These are phyloP conservation scores for Verticillium longisporum DNA, from an alignment of 2,329 filamentous ascomycete species.

Conservation along the genomic window DNA sequence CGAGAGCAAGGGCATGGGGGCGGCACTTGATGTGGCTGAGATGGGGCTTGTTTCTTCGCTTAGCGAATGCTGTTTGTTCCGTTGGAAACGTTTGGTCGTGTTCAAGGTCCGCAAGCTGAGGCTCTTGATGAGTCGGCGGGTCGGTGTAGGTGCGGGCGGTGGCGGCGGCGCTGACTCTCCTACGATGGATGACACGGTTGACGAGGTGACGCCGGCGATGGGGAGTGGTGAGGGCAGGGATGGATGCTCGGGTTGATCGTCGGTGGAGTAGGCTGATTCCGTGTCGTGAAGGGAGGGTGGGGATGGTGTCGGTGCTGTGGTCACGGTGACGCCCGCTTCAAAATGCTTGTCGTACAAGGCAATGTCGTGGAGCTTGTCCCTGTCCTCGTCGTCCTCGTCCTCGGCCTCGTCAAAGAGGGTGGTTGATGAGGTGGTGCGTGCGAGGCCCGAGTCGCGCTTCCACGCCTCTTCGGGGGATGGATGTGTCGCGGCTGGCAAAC, in stretches of 20 bases:
- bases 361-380: conserved; percentile 7
- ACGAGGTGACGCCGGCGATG: background rate
- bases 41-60: background rate
- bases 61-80: background rate
- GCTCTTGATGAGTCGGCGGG: conserved; percentile 17
- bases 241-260: background rate
- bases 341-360: background rate
- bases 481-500: conserved; percentile 13
- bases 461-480: conserved; percentile 27
- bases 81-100: background rate
- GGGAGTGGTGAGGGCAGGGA: background rate
- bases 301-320: conserved; percentile 7
- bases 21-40: background rate
- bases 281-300: conserved; percentile 13
- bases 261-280: conserved; percentile 21
- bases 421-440: conserved; percentile 34
- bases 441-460: conserved; percentile 51
- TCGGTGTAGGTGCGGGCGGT: conserved; percentile 1
- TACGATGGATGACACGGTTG: background rate
- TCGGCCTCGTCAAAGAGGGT: conserved; percentile 32
- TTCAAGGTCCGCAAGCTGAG: conserved; percentile 18
- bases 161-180: background rate
- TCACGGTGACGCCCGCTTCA: background rate
- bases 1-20: background rate
- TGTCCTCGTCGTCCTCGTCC: conserved; percentile 28